These are phyloP conservation scores for Phytophthora colocasiae DNA, from an alignment of 352 stramenopile species.

Conservation along the genomic window DNA sequence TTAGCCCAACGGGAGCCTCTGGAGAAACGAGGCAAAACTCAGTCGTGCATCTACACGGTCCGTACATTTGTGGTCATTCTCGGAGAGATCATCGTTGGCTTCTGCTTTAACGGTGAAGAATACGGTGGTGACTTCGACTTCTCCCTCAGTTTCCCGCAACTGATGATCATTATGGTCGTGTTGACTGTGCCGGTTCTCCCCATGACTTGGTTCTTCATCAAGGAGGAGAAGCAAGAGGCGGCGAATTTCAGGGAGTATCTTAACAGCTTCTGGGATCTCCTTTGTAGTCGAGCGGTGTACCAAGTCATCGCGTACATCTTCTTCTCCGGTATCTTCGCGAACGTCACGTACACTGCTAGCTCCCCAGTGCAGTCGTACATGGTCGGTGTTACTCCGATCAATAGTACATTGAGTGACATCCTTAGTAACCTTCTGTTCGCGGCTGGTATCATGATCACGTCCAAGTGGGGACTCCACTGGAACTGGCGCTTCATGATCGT, in stretches of 20 bases:
- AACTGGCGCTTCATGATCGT: conserved; percentile 47
- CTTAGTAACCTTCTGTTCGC: conserved; percentile 41
- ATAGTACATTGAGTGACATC: conserved; percentile 37
- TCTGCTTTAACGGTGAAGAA: conserved; percentile 55
- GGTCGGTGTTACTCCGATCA: conserved; percentile 39
- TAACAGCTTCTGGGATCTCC: conserved; percentile 34
- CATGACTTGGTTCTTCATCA: conserved; percentile 46
- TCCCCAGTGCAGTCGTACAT: conserved; percentile 29
- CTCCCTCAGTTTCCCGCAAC: conserved; percentile 23
- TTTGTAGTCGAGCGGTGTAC: conserved; percentile 41
- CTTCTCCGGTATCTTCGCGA: conserved; percentile 41
- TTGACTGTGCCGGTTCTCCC: conserved; percentile 29
- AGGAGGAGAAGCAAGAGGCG: conserved; percentile 29
- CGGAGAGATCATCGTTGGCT: conserved; percentile 41
- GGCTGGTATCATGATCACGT: conserved; percentile 40
- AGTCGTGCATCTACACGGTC: conserved; percentile 52
- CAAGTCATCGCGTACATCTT: conserved; percentile 44
- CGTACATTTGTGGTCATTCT: conserved; percentile 48
- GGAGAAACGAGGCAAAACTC: conserved; percentile 54
- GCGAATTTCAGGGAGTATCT: conserved; percentile 41
- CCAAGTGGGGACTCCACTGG: conserved; percentile 45
- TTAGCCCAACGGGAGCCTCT: conserved; percentile 58
- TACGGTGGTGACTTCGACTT: conserved; percentile 34
- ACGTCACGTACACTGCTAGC: conserved; percentile 37
- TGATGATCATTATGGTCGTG: conserved; percentile 53